Conservation (phyloP, 805 yeast species). For the Wickerhamiella spandovensis region DNA sequence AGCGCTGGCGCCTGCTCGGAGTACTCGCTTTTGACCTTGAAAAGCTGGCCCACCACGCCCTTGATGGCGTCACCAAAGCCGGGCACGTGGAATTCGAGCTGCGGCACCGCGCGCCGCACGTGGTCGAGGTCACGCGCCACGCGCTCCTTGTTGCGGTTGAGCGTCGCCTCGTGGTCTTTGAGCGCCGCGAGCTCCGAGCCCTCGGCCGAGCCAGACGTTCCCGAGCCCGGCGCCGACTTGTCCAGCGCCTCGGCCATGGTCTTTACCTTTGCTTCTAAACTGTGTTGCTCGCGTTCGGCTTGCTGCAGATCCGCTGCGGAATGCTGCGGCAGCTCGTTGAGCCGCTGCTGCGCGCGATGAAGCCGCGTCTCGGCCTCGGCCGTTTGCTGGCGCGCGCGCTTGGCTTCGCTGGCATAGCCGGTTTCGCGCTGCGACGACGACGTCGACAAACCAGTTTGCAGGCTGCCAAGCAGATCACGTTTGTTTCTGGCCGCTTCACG, state of each 20-base stretch:
- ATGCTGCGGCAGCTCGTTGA: not conserved
- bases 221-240: not conserved
- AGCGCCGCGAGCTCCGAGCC: not conserved
- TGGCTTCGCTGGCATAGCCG: slow-evolving; percentile 15
- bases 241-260: not conserved
- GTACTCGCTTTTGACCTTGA: slow-evolving; percentile 45
- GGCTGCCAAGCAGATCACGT: slow-evolving; percentile 11
- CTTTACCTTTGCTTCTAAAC: not conserved
- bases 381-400: slow-evolving; percentile 10
- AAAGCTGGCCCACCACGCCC: slow-evolving; percentile 84
- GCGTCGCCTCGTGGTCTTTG: not conserved
- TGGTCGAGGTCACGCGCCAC: not conserved
- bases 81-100: slow-evolving; percentile 19
- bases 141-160: not conserved
- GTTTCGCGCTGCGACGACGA: slow-evolving; percentile 15
- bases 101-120: not conserved
- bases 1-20: slow-evolving; percentile 62
- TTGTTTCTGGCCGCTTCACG: slow-evolving; percentile 2
- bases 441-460: slow-evolving; percentile 17
- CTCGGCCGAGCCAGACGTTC: not conserved
- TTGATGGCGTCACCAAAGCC: slow-evolving; percentile 54
- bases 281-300: not conserved
- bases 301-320: not conserved
- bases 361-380: slow-evolving; percentile 3
- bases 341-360: not conserved